Evolutionary conservation across 352 stramenopile genomes (phyloP), one percentile per base, ranked within the genome.

Genomic region (Globisporangium parvum): DNA sequence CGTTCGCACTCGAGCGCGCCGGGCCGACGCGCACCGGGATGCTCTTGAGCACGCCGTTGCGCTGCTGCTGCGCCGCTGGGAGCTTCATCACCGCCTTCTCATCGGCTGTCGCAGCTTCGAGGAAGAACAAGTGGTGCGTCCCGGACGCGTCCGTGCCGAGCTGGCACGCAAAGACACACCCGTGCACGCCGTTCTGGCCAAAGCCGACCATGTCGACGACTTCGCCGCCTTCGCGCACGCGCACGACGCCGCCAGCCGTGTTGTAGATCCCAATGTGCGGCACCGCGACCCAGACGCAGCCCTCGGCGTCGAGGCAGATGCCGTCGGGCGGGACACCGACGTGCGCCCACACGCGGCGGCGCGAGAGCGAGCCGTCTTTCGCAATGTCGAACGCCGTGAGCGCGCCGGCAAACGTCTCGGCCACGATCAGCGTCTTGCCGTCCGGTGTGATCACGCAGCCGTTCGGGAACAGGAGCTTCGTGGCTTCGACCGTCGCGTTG

Each of bases 381-480:
- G 24, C 63, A 51, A 90, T 80, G 44, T 87, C 78, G 45, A 80
- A 90, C n/a, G 75, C 80, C 6, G 73, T 87, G 20, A 90, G 60
- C 6, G 63, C 21, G 0, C 63, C 69, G 18, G 65, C 53, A 57
- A 87, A 87, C 18, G 80, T 88, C 64, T 90, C 80, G 24, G 67
- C 77, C 6, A 80, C 63, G 62, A 90, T 87, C 31, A 90, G 56
- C 45, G 77, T 90, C 66, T 80, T 87, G 37, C 75, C 77, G 46
- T 90, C 80, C 0, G 80, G 75, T 0, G 80, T 87, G 59, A 88
- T 84, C 14, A 90, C 77, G 23, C 64, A 63, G 12, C 80, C 80
- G 51, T 90, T 90, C n/a, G 80, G 80, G 45, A 88, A 90, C 51
- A 90, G 66, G 50, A 90, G 60, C 5, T 69, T 66, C 9, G 66